These are phyloP conservation scores for Dioszegia hungarica DNA, from an alignment of 768 basidiomycete genomes.

Conservation along the genomic window DNA sequence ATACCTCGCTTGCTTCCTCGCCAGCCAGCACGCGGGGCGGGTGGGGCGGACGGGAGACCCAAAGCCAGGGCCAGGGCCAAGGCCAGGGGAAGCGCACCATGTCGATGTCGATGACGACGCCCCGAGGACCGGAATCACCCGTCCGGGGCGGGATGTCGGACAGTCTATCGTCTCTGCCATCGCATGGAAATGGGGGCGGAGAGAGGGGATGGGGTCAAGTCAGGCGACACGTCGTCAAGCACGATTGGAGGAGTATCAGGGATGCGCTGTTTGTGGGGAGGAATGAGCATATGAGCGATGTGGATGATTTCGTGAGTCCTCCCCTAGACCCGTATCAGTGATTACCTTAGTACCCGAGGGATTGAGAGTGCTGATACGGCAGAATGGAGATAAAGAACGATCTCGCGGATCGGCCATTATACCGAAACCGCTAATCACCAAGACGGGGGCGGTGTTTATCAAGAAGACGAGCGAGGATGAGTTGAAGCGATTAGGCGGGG, in stretches of 20 bases:
- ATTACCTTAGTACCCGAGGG: too few relatives aligned
- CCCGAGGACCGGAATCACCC: background rate
- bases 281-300: constrained; percentile 69
- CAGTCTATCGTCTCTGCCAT: constrained; percentile 1
- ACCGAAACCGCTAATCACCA: constrained; percentile 1
- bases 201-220: constrained; percentile 12
- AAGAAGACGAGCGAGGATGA: constrained; percentile 21
- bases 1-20: constrained; percentile 10
- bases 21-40: background rate
- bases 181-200: too few relatives aligned
- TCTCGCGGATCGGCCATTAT: background rate
- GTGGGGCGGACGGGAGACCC: constrained; percentile 1
- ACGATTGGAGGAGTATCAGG: constrained; percentile 42
- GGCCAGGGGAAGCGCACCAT: background rate
- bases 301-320: constrained; percentile 61
- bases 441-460: constrained; percentile 9
- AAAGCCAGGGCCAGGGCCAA: too few relatives aligned
- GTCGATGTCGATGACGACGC: background rate
- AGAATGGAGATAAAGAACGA: constrained; percentile 10
- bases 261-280: constrained; percentile 58
- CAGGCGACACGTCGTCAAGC: constrained; percentile 54
- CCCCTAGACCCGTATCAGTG: too few relatives aligned
- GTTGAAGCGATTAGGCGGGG: constrained; percentile 48
- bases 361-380: background rate
- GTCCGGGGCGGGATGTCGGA: background rate